Evolutionary conservation across 169 alveolate species (phyloP), one percentile per base, ranked within the genome.

Genomic region (Eimeria falciformis): DNA sequence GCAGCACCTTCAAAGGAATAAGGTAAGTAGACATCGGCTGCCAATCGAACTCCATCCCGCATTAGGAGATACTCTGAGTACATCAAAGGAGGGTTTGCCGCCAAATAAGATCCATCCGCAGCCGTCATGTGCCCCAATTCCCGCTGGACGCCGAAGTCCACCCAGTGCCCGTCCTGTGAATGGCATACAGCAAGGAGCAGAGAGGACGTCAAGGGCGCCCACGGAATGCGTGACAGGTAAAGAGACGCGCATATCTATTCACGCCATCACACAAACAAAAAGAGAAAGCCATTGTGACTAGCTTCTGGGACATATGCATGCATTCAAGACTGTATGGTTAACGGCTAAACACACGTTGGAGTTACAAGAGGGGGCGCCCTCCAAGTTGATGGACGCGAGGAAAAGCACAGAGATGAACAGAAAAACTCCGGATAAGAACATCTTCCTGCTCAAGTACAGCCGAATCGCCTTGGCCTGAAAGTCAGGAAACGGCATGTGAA

Each of bases 1-100:
- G 88, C 71, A 14, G 55, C 68, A n/a, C 56, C 50, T 18, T 69
- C 91, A 12, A 78, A 40, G 17, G 88, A 58, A 84, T 83, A 84
- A 7, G 96, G 96, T 18, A 94, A 85, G 82, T 94, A 93, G 25
- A 94, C 90, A 77, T 94, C 96, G 11, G 93, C 95, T 12, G 96
- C 96, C 12, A 94, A 77, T 66, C 92, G 92, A 43, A 93, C 93
- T 12, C 95, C 96, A 58, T 94, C 96, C 17, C 92, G 83, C 96
- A 94, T 94, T 2, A 68, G 75, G 25, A 94, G 55, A 58, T 94
- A 94, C 7, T 71, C 92, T n/a, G 95, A 93, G 29, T 91, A 93
- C 53, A 93, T 77, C 21, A 93, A 40, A 7, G 96, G 96, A 25
- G 95, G 96, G 43, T 90, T 84, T 5, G 43, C 11, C 21, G 79